Evolutionary conservation across 371 early-diverging fungal species (phyloP).

Genomic region (Basidiobolus heterosporus): DNA sequence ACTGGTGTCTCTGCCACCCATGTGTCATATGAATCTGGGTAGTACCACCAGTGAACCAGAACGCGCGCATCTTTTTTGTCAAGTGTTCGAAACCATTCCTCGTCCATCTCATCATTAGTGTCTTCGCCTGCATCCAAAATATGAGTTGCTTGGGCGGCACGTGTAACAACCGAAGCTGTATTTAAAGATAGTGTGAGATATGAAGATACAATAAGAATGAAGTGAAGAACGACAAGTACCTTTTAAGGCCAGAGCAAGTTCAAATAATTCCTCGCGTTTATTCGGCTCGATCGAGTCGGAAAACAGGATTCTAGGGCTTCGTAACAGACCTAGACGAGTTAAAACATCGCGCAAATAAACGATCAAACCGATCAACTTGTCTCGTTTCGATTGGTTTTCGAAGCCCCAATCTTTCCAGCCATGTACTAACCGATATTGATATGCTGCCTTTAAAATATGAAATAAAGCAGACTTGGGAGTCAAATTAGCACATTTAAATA

Average conservation of each 20-base stretch:
- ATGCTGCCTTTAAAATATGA: slow-evolving; percentile 29
- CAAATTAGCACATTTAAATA: slow-evolving; percentile 25
- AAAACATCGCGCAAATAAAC: slow-evolving; percentile 22
- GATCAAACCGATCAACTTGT: slow-evolving; percentile 27
- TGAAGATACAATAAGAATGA: background rate
- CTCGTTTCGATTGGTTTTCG: slow-evolving; percentile 16
- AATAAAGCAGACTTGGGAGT: slow-evolving; percentile 21
- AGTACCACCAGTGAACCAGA: slow-evolving; percentile 67
- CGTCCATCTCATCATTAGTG: slow-evolving; percentile 23
- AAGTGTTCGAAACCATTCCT: slow-evolving; percentile 58
- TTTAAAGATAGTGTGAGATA: background rate
- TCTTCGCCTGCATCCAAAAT: slow-evolving; percentile 26
- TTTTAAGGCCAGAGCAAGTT: background rate
- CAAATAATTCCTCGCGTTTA: slow-evolving; percentile 8
- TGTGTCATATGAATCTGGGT: slow-evolving; percentile 66
- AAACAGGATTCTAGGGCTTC: slow-evolving; percentile 28
- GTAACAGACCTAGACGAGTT: slow-evolving; percentile 13
- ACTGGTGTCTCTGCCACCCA: slow-evolving; percentile 54
- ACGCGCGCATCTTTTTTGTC: slow-evolving; percentile 46
- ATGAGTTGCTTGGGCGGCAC: slow-evolving; percentile 37
- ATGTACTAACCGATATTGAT: slow-evolving; percentile 23
- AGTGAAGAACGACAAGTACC: background rate
- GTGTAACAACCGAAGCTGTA: slow-evolving; percentile 12
- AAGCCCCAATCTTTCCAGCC: slow-evolving; percentile 36
- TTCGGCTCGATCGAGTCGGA: slow-evolving; percentile 13